phyloP scores from a whole-genome alignment of 345 rosid genomes.

The Atalantia buxifolia region DNA sequence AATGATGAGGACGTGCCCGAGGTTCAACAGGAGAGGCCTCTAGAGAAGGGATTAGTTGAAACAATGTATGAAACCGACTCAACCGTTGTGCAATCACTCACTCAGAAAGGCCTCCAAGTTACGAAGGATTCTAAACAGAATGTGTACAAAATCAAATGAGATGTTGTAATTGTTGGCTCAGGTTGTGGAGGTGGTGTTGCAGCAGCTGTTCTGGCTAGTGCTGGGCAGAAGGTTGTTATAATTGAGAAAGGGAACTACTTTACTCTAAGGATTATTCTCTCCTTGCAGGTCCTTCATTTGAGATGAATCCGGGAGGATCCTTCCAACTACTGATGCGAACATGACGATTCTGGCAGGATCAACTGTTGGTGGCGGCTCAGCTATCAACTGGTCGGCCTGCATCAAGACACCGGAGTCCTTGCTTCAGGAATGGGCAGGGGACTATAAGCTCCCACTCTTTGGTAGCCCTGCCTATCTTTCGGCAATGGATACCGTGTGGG shows the following conservation, averaged over 20 bases:
- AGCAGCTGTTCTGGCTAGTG: constrained; percentile 68
- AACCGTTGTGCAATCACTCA: constrained; percentile 43
- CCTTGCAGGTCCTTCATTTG: constrained; percentile 57
- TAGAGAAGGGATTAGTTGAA: constrained; percentile 69
- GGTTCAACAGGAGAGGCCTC: constrained; percentile 48
- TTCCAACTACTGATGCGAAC: constrained; percentile 38
- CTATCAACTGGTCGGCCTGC: constrained; percentile 87
- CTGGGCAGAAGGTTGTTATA: constrained; percentile 70
- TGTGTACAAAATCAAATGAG: constrained; percentile 57
- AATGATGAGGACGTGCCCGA: constrained; percentile 10
- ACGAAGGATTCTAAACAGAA: constrained; percentile 22
- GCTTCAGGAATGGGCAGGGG: constrained; percentile 72
- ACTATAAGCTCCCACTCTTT: constrained; percentile 42
- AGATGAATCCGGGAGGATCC: constrained; percentile 67
- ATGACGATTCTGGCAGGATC: constrained; percentile 61
- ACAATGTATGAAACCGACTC: constrained; percentile 44
- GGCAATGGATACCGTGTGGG: constrained; percentile 69
- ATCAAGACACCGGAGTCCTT: constrained; percentile 62
- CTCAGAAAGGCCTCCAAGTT: constrained; percentile 53
- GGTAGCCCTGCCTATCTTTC: constrained; percentile 41
- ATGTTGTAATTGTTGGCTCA: constrained; percentile 72
- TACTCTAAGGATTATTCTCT: constrained; percentile 46
- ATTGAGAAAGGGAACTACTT: constrained; percentile 85
- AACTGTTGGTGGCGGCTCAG: constrained; percentile 86
- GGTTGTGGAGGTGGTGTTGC: constrained; percentile 98